Evolutionary conservation across 306 rosid species (phyloP).

Genomic region (Sophora flavescens): DNA sequence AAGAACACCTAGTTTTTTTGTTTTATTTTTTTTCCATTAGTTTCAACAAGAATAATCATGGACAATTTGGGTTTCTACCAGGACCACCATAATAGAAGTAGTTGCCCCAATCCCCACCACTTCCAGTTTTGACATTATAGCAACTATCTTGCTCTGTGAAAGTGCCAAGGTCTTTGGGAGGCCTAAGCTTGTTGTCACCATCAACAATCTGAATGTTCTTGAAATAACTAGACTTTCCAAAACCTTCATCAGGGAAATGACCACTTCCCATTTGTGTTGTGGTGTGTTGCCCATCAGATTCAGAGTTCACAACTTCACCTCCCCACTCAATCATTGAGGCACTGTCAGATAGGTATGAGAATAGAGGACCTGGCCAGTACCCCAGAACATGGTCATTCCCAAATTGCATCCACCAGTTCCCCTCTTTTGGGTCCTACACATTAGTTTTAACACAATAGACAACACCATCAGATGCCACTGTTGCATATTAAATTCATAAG

Average conservation of each 20-base stretch:
- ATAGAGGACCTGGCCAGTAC: slow-evolving; percentile 67
- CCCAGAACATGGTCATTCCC: slow-evolving; percentile 62
- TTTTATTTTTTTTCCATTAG: not conserved
- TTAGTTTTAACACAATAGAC: slow-evolving; percentile 27
- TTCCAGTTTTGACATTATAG: slow-evolving; percentile 58
- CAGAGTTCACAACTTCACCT: slow-evolving; percentile 66
- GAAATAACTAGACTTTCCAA: slow-evolving; percentile 63
- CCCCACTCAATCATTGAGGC: slow-evolving; percentile 74
- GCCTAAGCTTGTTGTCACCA: slow-evolving; percentile 55
- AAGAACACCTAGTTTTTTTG: slow-evolving; percentile 16
- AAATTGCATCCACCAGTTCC: slow-evolving; percentile 75
- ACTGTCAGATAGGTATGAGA: slow-evolving; percentile 60
- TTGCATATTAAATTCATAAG: slow-evolving; percentile 44
- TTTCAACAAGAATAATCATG: slow-evolving; percentile 37
- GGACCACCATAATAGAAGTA: slow-evolving; percentile 73
- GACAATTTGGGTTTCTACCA: slow-evolving; percentile 58
- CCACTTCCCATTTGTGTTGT: slow-evolving; percentile 76
- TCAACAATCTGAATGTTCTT: slow-evolving; percentile 64
- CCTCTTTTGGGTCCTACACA: slow-evolving; percentile 72
- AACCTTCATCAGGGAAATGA: slow-evolving; percentile 67
- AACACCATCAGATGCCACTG: slow-evolving; percentile 39
- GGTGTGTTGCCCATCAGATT: slow-evolving; percentile 63
- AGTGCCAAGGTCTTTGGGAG: slow-evolving; percentile 59
- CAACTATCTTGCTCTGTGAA: slow-evolving; percentile 59
- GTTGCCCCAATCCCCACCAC: slow-evolving; percentile 60